A percentile compares a stretch with the other conserved stretches of the same genome.
Evolutionary conservation across 768 basidiomycete species (phyloP).

Genomic region (Clavulina sp.): DNA sequence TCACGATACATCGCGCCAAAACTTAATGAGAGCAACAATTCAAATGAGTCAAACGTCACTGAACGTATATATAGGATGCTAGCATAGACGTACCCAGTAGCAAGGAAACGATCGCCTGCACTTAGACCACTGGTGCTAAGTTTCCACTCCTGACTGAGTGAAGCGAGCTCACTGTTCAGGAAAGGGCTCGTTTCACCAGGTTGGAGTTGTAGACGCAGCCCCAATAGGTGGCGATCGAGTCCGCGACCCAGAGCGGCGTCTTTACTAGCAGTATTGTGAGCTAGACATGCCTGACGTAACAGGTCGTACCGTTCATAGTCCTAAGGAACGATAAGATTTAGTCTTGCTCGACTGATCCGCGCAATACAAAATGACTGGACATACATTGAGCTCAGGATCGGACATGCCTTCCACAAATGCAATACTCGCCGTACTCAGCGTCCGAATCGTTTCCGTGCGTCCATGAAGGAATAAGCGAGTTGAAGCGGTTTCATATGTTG

Average conservation of each 20-base stretch:
- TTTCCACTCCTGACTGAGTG: conserved; percentile 64
- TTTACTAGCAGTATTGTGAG: conserved; percentile 54
- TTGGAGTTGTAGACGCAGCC: conserved; percentile 46
- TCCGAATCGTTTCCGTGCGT: conserved; percentile 78
- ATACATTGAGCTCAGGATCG: conserved; percentile 34
- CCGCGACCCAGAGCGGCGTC: conserved; percentile 69
- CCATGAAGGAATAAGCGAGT: conserved; percentile 77
- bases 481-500: conserved; percentile 85
- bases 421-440: conserved; percentile 53
- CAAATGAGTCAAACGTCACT: not conserved
- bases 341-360: too few relatives aligned
- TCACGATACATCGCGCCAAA: conserved; percentile 70
- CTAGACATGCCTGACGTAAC: conserved; percentile 48
- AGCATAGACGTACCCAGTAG: conserved; percentile 47
- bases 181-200: conserved; percentile 37
- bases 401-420: conserved; percentile 63
- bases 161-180: conserved; percentile 65
- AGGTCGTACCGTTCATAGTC: conserved; percentile 21
- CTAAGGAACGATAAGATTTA: not conserved
- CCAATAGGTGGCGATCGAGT: conserved; percentile 83
- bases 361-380: not conserved
- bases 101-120: conserved; percentile 69
- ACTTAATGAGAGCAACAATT: conserved; percentile 17
- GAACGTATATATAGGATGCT: not conserved
- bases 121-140: conserved; percentile 81